Base-by-base conservation (phyloP, 768 basidiomycete genomes). In the Tricholoma bakamatsutake region DNA sequence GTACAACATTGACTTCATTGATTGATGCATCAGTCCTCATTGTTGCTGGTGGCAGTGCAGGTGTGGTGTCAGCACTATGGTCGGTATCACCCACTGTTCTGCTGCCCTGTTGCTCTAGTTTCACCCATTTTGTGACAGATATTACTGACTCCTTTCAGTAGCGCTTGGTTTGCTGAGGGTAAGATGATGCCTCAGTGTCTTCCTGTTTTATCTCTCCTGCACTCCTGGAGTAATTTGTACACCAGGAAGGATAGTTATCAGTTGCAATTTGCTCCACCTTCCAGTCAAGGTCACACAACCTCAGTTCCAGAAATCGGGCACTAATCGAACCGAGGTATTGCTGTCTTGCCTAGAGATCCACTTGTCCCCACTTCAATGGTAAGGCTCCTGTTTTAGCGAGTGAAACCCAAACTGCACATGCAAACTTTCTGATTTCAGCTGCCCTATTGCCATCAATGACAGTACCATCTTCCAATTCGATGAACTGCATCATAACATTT, bases 241-340 rank as follows among this genome's bases (percentile, higher is more conserved):
- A 34, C 63, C 63, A 64, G 4, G 59, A 59, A 8, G 63, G 52
- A 48, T 64, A 64, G 40, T 59, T 55, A 21, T 51, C 48, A 5
- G 57, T 62, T 17, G 56, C 59, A 13, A 61, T 40, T 47, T 53
- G 49, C 18, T 61, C 59, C 1, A 55, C 57, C 53, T 65, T 65
- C 62, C 62, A 65, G 21, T 61, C 57, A 18, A 54, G 48, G 21
- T 62, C 56, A 45, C 64, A 65, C 10, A 57, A 39, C 11, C 43
- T 54, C 11, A 65, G 52, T 53, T 65, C 64, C 2, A 54, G 58
- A 34, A 57, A 63, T 8, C 52, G 15, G 9, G 15, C 34, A 30
- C 46, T 15, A 62, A 65, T 65, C 46, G 63, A 57, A 21, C 17
- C n/a, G 8, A 42, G 18, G 34, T 58, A 65, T 0, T 56, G 11